phyloP scores from a whole-genome alignment of 139 green algal species.

The Diplosphaera chodatii region DNA sequence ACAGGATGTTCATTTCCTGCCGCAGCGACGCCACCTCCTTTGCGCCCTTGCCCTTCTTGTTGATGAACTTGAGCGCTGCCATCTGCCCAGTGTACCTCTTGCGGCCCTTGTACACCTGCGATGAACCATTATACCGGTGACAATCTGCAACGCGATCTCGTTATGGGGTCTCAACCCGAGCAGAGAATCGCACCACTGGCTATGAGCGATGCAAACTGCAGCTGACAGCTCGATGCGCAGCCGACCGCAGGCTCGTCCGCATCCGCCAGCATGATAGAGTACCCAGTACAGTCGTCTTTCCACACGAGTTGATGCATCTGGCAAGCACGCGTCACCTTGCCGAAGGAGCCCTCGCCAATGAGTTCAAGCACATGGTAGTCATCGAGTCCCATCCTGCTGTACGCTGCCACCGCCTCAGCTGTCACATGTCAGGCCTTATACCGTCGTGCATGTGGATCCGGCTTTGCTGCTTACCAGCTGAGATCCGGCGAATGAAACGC shows the following conservation, averaged over 20 bases:
- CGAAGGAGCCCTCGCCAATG: slow-evolving; percentile 92
- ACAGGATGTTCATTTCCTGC: slow-evolving; percentile 93
- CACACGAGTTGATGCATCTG: not conserved
- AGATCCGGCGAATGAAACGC: too few species aligned
- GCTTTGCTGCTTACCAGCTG: too few species aligned
- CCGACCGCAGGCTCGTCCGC: too few species aligned
- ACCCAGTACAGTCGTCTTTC: too few species aligned
- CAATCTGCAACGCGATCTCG: too few species aligned
- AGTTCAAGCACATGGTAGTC: slow-evolving; percentile 92
- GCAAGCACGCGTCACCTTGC: slow-evolving; percentile 60
- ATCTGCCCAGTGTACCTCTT: slow-evolving; percentile 84
- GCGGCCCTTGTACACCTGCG: slow-evolving; percentile 91
- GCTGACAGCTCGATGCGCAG: too few species aligned
- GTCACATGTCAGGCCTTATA: too few species aligned
- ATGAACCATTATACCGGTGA: not conserved
- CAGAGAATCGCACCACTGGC: too few species aligned
- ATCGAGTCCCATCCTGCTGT: slow-evolving; percentile 44
- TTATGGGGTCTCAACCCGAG: too few species aligned
- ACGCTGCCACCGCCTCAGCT: not conserved
- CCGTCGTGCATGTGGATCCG: too few species aligned
- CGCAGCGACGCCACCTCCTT: slow-evolving; percentile 89
- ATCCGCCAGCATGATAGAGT: too few species aligned
- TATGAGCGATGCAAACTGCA: too few species aligned
- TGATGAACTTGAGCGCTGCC: slow-evolving; percentile 98
- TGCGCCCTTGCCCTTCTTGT: slow-evolving; percentile 89